Conservation (phyloP, 352 stramenopile species). For the Phytophthora uliginosa region DNA sequence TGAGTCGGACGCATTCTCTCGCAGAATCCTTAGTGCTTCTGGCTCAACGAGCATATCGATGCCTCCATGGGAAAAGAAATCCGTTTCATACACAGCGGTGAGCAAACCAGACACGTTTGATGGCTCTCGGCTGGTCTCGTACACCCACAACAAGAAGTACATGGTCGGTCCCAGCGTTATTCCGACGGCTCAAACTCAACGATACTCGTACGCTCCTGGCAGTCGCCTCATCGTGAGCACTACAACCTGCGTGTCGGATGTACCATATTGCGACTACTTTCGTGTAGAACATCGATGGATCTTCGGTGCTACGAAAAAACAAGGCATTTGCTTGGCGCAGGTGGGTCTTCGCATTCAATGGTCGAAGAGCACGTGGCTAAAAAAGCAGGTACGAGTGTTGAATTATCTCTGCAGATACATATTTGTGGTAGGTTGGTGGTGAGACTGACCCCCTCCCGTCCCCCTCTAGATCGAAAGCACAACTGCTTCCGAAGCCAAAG, state of each 20-base stretch:
- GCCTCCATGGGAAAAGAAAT: constrained; percentile 53
- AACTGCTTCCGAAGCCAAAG: constrained; percentile 78
- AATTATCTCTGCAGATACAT: neutral
- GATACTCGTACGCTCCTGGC: constrained; percentile 59
- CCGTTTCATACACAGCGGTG: constrained; percentile 64
- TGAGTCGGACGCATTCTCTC: constrained; percentile 61
- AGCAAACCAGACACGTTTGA: constrained; percentile 72
- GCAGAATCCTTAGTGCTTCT: constrained; percentile 49
- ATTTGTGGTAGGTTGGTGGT: neutral
- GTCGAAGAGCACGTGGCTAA: constrained; percentile 89
- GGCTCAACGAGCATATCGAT: constrained; percentile 75
- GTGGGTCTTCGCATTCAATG: constrained; percentile 82
- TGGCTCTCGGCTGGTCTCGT: constrained; percentile 61
- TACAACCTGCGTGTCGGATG: constrained; percentile 79
- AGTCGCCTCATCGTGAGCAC: constrained; percentile 75
- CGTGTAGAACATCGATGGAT: constrained; percentile 89
- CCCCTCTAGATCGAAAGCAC: constrained; percentile 76
- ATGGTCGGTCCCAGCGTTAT: constrained; percentile 87
- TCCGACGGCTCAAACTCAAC: constrained; percentile 77
- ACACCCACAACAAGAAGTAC: constrained; percentile 92
- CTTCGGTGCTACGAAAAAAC: constrained; percentile 67
- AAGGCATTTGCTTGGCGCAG: constrained; percentile 53
- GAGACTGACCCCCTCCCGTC: neutral
- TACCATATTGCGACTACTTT: constrained; percentile 91
- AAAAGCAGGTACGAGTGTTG: constrained; percentile 77